Evolutionary conservation across 257 asterid species (phyloP).

Genomic region (Penstemon barbatus): DNA sequence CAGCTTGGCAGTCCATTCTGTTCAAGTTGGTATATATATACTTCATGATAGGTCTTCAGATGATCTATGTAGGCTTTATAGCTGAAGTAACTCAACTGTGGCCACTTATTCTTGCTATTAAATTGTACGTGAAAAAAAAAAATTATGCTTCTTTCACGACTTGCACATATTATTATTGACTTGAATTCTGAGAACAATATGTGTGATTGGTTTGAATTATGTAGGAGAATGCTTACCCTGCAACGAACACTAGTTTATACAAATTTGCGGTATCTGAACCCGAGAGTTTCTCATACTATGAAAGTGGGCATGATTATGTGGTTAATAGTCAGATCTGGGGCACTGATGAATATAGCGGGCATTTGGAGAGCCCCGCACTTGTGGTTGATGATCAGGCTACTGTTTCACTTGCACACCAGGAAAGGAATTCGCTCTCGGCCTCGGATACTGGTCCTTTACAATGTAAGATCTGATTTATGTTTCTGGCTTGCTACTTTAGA

Average conservation of each 20-base stretch:
- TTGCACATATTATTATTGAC: background rate
- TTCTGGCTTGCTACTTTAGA: too few species aligned
- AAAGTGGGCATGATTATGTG: constrained; percentile 57
- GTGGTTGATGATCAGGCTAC: constrained; percentile 47
- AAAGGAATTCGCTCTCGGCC: constrained; percentile 43
- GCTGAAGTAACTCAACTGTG: background rate
- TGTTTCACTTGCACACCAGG: constrained; percentile 42
- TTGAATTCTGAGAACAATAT: constrained; percentile 1
- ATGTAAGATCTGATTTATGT: constrained; percentile 52
- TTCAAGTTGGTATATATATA: constrained; percentile 11
- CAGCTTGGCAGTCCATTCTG: constrained; percentile 17
- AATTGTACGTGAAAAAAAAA: background rate
- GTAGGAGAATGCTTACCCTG: constrained; percentile 74
- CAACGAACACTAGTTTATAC: constrained; percentile 55
- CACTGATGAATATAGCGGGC: constrained; percentile 45
- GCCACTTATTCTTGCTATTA: background rate
- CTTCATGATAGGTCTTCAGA: background rate
- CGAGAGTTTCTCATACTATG: constrained; percentile 65
- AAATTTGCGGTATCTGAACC: constrained; percentile 76
- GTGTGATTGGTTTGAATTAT: constrained; percentile 31
- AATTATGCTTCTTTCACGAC: background rate
- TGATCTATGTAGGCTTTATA: constrained; percentile 3
- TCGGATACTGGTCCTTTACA: constrained; percentile 53
- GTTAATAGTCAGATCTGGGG: constrained; percentile 46
- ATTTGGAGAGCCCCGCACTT: constrained; percentile 46